Conservation (phyloP, 345 rosid species). For the Mallotus nudiflorus region DNA sequence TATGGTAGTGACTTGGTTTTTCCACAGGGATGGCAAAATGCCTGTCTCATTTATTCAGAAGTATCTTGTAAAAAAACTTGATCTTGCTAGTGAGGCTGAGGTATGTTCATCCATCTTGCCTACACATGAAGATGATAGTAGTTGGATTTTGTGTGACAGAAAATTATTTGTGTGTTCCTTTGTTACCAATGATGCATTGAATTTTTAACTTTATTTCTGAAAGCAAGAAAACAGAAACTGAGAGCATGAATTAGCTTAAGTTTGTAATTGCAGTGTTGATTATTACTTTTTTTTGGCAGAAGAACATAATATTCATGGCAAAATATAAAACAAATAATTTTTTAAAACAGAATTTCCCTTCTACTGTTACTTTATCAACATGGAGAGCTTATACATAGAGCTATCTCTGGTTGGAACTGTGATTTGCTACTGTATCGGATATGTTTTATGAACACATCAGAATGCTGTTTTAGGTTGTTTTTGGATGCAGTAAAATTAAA, state of each 20-base stretch:
- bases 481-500: neutral
- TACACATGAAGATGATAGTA: neutral
- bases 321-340: neutral
- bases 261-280: neutral
- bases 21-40: constrained; percentile 70
- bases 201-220: neutral
- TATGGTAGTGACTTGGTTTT: constrained; percentile 7
- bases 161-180: neutral
- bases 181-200: neutral
- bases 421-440: neutral
- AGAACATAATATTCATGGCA: neutral
- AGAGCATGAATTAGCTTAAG: neutral
- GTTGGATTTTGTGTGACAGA: neutral
- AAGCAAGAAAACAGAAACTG: neutral
- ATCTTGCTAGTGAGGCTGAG: constrained; percentile 68
- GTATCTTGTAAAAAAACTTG: constrained; percentile 75
- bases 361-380: neutral
- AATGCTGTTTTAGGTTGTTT: too few species aligned
- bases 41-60: constrained; percentile 81
- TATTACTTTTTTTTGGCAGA: neutral
- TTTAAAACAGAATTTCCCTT: neutral
- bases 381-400: neutral
- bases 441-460: neutral
- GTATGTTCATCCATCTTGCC: constrained; percentile 36
- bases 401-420: too few species aligned